Base-by-base conservation (phyloP, 768 basidiomycete genomes). In the Mycena latifolia region DNA sequence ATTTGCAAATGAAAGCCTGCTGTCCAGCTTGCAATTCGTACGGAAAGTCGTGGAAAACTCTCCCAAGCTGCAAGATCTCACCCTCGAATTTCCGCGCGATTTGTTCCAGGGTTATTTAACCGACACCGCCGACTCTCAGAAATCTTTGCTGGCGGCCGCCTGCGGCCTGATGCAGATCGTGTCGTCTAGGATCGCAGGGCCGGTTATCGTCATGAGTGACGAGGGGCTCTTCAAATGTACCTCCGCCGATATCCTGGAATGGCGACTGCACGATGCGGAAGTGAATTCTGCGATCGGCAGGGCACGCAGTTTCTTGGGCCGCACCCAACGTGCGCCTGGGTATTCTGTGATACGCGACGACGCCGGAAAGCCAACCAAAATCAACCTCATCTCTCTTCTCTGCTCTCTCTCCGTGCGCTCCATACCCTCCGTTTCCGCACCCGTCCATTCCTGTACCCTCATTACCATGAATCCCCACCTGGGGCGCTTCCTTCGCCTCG, bases 181-280 rank as follows among this genome's bases (percentile, higher is more conserved):
- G 35, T 17, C 46, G 22, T 48, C 18, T 5, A 35, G 24, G 14
- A 55, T 18, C 0, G 28, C 18, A 2, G 53, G 54, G 25, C 39
- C 54, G 18, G 62, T 55, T 18, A 18, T 55, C 15, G 3, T 63
- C 0, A 8, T 63, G n/a, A 50, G 37, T 33, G 18, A n/a, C 12
- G 62, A 33, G 15, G 15, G 11, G 24, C 2, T 55, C 12, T 63
- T 50, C 28, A 22, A 54, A 14, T 63, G 53, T 29, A 14, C 24
- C 1, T 9, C 54, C 5, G 24, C 5, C 9, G 62, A 63, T 50
- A 47, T 63, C 8, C 33, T 39, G 5, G 54, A 41, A 9, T 63
- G 54, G 62, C 29, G 50, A 31, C 54, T 63, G 28, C 29, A 46
- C 22, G 45, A 46, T n/a, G 52, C 11, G n/a, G 33, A 28, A 17